Base-by-base conservation (phyloP, 2,329 filamentous ascomycete species). In the Fusarium sterilihyphosum region DNA sequence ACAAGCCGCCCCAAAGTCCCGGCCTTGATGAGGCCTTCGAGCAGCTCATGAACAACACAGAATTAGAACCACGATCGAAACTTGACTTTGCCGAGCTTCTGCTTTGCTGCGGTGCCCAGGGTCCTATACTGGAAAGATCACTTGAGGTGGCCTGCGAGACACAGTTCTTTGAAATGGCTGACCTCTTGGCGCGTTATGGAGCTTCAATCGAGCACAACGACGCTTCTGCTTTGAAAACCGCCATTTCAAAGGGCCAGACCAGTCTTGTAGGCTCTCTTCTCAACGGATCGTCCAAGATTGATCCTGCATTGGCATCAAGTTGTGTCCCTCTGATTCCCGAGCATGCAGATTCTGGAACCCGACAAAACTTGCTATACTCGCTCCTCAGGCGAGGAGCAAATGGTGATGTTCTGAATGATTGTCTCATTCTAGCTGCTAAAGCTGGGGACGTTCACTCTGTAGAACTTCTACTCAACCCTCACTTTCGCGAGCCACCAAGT, bases 101-200 rank as follows among this genome's bases (percentile, higher is more conserved):
- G 4, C 82, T 92, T 4, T 90, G 89, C 61, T 89, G 88, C 3
- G 89, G 90, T 0, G 89, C 89, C 3, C 82, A 84, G 18, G 90
- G 90, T 4, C 85, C 88, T 20, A 81, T 83, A 2, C 80, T 89
- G 2, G 84, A 87, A 1, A 80, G 82, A 37, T 87, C 86, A 0
- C 81, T 91, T 2, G 80, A 87, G 12, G 82, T 86, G 38, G 86
- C 88, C 2, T 86, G 85, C 59, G 81, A 84, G 12, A 83, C 83
- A 5, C 85, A 87, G 49, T 89, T 87, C 67, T 83, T 87, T 64
- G 87, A 89, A 46, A 88, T 91, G 85, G 85, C 88, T 6, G 82
- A 81, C 43, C 80, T 91, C n/a, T 80, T 91, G 12, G 82, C 89
- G 29, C 79, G 81, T 8, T 86, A 90, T 62, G 88, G 88, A 13